Conservation (phyloP, 352 stramenopile genomes). For the Thraustochytrium sp. region DNA sequence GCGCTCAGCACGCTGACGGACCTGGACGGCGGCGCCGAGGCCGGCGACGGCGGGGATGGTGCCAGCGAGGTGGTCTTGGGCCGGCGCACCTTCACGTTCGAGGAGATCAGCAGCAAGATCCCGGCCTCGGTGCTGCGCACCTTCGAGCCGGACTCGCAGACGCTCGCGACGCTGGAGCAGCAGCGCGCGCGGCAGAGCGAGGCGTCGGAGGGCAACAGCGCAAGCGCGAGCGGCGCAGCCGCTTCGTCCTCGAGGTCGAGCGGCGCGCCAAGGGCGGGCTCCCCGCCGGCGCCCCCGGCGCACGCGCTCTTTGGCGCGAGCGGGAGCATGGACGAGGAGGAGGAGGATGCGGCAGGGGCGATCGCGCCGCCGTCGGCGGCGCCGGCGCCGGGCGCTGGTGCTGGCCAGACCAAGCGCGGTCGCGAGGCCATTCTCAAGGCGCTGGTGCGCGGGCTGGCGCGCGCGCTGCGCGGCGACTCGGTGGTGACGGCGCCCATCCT, state of each 20-base stretch:
- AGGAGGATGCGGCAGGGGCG: background rate
- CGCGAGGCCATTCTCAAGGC: background rate
- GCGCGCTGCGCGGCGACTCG: conserved; percentile 7
- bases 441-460: background rate
- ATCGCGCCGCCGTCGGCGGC: background rate
- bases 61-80: background rate
- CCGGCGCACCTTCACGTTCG: background rate
- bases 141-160: background rate
- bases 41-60: too few species aligned
- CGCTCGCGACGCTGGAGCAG: background rate
- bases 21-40: background rate
- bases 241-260: too few species aligned
- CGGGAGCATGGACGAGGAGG: too few species aligned
- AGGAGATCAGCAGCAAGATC: conserved; percentile 2
- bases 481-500: conserved; percentile 20
- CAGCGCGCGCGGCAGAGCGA: background rate
- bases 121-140: background rate
- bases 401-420: background rate
- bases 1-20: background rate
- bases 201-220: background rate
- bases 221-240: background rate
- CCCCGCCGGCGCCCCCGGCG: too few species aligned
- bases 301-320: too few species aligned
- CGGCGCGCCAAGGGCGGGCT: too few species aligned
- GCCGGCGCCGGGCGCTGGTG: background rate